A percentile compares a stretch with the other conserved stretches of the same genome.
These are phyloP conservation scores for Adansonia madagascariensis DNA, from an alignment of 441 rosid species.

Conservation along the genomic window DNA sequence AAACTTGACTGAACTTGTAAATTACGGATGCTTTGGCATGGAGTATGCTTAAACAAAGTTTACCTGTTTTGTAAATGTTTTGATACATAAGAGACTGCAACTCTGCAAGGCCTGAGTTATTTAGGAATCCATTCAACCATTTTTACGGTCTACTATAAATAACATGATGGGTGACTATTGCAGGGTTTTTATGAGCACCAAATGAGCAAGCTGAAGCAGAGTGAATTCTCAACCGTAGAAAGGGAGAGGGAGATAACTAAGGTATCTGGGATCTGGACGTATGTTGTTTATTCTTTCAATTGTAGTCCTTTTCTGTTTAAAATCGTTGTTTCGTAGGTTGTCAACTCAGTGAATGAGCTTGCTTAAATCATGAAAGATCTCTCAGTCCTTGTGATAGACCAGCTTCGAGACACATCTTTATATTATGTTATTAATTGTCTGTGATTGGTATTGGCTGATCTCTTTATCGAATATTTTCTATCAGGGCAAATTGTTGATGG, in stretches of 20 bases:
- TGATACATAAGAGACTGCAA: background rate
- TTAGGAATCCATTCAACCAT: background rate
- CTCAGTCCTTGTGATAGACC: slow-evolving; percentile 90
- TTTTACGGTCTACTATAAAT: background rate
- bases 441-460: slow-evolving; percentile 8
- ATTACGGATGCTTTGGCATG: background rate
- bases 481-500: slow-evolving; percentile 94
- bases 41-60: background rate
- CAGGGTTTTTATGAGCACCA: slow-evolving; percentile 80
- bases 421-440: background rate
- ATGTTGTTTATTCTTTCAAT: slow-evolving; percentile 4
- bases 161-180: slow-evolving; percentile 21
- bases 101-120: background rate
- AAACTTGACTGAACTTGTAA: background rate
- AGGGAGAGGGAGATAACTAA: slow-evolving; percentile 94
- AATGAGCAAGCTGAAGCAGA: slow-evolving; percentile 68
- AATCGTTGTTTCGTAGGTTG: slow-evolving; percentile 47
- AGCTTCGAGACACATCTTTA: slow-evolving; percentile 49
- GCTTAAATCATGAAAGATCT: slow-evolving; percentile 98
- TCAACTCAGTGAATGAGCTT: slow-evolving; percentile 84
- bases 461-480: slow-evolving; percentile 19
- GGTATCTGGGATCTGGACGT: slow-evolving; percentile 38
- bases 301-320: slow-evolving; percentile 13
- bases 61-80: background rate
- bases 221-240: slow-evolving; percentile 73